Percentiles rank a stretch among this genome's conserved stretches.
Conservation (phyloP, 2,329 filamentous ascomycete species). For the Epichloe scottii region DNA sequence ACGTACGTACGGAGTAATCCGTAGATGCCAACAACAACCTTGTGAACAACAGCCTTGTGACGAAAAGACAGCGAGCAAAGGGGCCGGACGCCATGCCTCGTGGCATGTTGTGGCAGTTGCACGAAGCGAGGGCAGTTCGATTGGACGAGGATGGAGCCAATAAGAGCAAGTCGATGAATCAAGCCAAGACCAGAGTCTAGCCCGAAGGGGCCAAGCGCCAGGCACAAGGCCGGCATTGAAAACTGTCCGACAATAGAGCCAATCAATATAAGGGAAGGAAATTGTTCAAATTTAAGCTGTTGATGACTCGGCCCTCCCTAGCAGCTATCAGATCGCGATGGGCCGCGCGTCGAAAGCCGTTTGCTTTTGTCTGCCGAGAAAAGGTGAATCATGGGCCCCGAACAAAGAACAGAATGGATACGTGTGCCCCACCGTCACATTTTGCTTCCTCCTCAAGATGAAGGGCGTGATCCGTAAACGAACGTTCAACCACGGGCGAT, state of each 20-base stretch:
- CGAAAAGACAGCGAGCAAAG: background rate
- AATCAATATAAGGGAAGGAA: conserved; percentile 11
- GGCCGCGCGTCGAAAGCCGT: too few relatives aligned
- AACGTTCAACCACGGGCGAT: background rate
- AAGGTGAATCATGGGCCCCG: too few relatives aligned
- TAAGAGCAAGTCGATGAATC: background rate
- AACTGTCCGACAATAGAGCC: background rate
- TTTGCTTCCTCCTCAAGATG: background rate
- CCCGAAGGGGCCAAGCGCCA: conserved; percentile 8
- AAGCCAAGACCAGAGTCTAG: background rate
- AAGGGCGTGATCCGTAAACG: background rate
- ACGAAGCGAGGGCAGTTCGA: background rate
- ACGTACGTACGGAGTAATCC: background rate
- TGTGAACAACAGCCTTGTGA: too few relatives aligned
- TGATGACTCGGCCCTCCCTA: too few relatives aligned
- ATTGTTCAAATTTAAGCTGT: conserved; percentile 19
- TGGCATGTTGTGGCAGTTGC: background rate
- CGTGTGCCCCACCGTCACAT: too few relatives aligned
- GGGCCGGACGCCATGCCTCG: background rate
- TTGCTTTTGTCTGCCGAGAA: too few relatives aligned
- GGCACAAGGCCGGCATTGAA: conserved; percentile 3
- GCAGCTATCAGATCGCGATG: too few relatives aligned
- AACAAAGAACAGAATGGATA: too few relatives aligned
- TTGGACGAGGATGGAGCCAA: too few relatives aligned
- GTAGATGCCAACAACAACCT: too few relatives aligned